phyloP scores from a whole-genome alignment of 2,329 filamentous ascomycete genomes.

The Monosporascus sp. region DNA sequence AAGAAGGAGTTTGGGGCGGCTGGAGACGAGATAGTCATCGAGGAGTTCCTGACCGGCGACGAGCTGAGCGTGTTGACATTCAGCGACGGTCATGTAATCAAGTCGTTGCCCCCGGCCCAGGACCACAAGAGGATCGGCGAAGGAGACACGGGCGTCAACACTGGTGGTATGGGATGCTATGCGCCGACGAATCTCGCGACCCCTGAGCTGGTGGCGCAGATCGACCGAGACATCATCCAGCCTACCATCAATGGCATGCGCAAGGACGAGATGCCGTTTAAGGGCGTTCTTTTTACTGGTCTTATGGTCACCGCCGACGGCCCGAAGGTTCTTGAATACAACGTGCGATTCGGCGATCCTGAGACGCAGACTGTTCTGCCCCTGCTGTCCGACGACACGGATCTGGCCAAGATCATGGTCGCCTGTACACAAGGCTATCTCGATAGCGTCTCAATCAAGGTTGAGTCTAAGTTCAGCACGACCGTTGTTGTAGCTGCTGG shows the following conservation, averaged over 20 bases:
- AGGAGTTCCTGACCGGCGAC: constrained; percentile 87
- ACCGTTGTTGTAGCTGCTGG: constrained; percentile 92
- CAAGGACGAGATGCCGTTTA: constrained; percentile 67
- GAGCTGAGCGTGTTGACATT: constrained; percentile 90
- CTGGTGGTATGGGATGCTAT: constrained; percentile 97
- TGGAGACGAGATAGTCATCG: constrained; percentile 88
- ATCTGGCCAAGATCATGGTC: constrained; percentile 83
- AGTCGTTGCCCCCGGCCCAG: constrained; percentile 82
- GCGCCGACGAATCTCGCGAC: constrained; percentile 80
- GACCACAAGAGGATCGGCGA: constrained; percentile 96
- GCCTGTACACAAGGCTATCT: constrained; percentile 75
- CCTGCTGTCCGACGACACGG: constrained; percentile 69
- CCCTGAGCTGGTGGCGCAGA: constrained; percentile 65
- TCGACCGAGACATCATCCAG: constrained; percentile 79
- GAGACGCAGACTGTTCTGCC: constrained; percentile 78
- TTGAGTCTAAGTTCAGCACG: constrained; percentile 68
- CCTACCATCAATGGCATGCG: constrained; percentile 88
- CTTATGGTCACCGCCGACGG: constrained; percentile 72
- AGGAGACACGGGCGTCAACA: constrained; percentile 86
- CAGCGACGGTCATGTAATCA: constrained; percentile 80
- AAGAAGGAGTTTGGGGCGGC: constrained; percentile 80
- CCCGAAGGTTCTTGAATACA: constrained; percentile 72
- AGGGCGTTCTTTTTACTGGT: constrained; percentile 76
- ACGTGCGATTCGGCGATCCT: constrained; percentile 73
- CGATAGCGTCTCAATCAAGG: constrained; percentile 60